Evolutionary conservation across 129 eudicot genomes (phyloP).

Genomic region (Helianthus annuus): DNA sequence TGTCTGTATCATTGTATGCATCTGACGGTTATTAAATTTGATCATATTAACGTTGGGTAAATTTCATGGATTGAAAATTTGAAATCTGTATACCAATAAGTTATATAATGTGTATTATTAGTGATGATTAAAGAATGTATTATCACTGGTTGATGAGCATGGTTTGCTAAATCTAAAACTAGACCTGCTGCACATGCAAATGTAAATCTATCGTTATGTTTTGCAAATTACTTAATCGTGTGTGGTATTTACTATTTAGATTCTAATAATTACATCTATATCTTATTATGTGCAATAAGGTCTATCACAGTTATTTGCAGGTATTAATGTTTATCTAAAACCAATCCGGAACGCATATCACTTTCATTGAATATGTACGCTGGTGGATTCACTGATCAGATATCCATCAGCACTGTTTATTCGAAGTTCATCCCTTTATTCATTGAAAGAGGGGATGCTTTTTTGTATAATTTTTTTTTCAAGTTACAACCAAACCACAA

Average conservation of each 20-base stretch:
- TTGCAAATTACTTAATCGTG: background rate
- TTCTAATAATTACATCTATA: background rate
- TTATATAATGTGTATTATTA: too few species aligned
- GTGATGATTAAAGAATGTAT: background rate
- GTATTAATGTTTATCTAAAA: background rate
- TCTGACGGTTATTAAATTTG: background rate
- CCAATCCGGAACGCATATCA: background rate
- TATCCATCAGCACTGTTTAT: background rate
- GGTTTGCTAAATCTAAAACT: background rate
- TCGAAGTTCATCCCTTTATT: background rate
- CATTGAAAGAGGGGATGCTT: background rate
- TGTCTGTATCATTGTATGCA: background rate
- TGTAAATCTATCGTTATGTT: background rate
- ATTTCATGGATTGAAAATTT: too few species aligned
- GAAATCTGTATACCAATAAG: too few species aligned
- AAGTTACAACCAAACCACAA: background rate
- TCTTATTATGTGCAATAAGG: background rate
- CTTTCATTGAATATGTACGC: background rate
- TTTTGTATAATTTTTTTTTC: background rate
- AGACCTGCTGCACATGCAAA: background rate
- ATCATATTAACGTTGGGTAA: background rate
- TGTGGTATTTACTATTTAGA: slow-evolving; percentile 6
- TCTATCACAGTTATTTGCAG: background rate
- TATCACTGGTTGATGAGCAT: background rate
- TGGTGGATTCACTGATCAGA: background rate